Base-by-base conservation (phyloP, 1,139 yeast species). In the Blastobotrys arbuscula region DNA sequence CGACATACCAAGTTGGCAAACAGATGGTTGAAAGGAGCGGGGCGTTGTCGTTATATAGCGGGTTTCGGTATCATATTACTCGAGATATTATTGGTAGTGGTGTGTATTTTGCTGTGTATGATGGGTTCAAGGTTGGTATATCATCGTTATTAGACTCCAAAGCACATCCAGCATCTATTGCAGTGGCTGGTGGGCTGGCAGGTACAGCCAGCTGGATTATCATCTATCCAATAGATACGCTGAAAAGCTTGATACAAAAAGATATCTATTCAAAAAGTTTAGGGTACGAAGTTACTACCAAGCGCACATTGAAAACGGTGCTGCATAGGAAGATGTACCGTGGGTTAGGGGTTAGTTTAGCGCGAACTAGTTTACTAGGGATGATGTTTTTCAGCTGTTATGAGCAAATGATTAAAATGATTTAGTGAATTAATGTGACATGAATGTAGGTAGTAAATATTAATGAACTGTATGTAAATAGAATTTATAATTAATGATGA, bases 221-320 rank as follows among this genome's bases (percentile, higher is more conserved):
- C 1, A 81, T 86, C 2, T 87, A 84, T 67, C 96, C 96, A 0
- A 64, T 88, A 2, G 96, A 87, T 62, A 86, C 95, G 0, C 72
- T 82, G 52, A 87, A 88, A 63, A 79, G 90, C 1, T 73, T 82
- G 51, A 74, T 79, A 42, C 96, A 87, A 62, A 77, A 84, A 51
- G 94, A 86, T 58, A 74, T 83, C 9, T 84, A 86, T 34, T 72
- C 82, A 19, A 79, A 81, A 55, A 79, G 82, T n/a, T 68, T 84
- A 47, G 67, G 86, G 40, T 68, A 66, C 44, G 69, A 70, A 50
- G 70, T 73, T 47, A 81, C 82, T 0, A 64, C 62, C 2, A 72
- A 71, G 23, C 54, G 48, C 18, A 42, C 38, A 75, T 45, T 63
- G 59, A 15, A 61, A 65, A 45, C 49, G 5, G 40, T 68, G 47